A percentile compares a stretch with the other conserved stretches of the same genome.
phyloP scores from a whole-genome alignment of 2,329 filamentous ascomycete genomes.

The Parastagonospora avenae region DNA sequence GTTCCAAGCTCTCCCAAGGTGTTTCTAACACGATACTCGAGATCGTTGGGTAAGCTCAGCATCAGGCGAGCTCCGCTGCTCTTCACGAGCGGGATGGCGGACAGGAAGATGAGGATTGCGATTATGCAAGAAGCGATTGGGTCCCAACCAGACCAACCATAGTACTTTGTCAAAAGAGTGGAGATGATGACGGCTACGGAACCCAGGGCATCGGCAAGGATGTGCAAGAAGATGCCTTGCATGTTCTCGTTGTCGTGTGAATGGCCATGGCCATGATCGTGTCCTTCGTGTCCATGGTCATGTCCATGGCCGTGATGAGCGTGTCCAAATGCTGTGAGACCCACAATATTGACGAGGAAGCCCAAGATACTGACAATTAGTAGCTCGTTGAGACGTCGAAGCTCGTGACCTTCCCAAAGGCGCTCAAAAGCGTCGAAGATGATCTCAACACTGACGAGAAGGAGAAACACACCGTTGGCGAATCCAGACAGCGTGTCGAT shows the following conservation, averaged over 20 bases:
- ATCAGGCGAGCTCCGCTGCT: slow-evolving; percentile 83
- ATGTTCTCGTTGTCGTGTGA: slow-evolving; percentile 95
- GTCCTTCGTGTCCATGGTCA: slow-evolving; percentile 42
- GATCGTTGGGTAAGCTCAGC: slow-evolving; percentile 80
- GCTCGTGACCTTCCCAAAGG: slow-evolving; percentile 80
- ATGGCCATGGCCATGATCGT: slow-evolving; percentile 50
- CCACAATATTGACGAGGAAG: slow-evolving; percentile 87
- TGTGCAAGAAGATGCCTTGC: slow-evolving; percentile 95
- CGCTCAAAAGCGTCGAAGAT: slow-evolving; percentile 92
- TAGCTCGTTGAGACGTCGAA: slow-evolving; percentile 83
- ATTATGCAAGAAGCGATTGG: slow-evolving; percentile 93
- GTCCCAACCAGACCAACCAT: slow-evolving; percentile 93
- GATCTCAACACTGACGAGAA: slow-evolving; percentile 96
- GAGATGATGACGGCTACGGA: slow-evolving; percentile 94
- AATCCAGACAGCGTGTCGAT: slow-evolving; percentile 96
- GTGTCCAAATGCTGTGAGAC: slow-evolving; percentile 80
- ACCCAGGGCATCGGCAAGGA: slow-evolving; percentile 91
- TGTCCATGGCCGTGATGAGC: slow-evolving; percentile 62
- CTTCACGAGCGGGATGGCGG: slow-evolving; percentile 83
- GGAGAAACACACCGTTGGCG: slow-evolving; percentile 91
- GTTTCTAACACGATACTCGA: slow-evolving; percentile 87
- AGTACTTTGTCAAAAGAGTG: slow-evolving; percentile 83
- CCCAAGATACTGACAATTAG: slow-evolving; percentile 87
- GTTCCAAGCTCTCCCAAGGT: slow-evolving; percentile 81
- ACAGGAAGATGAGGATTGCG: slow-evolving; percentile 89